phyloP scores from a whole-genome alignment of 2,329 filamentous ascomycete genomes.

The Diplodia seriata region DNA sequence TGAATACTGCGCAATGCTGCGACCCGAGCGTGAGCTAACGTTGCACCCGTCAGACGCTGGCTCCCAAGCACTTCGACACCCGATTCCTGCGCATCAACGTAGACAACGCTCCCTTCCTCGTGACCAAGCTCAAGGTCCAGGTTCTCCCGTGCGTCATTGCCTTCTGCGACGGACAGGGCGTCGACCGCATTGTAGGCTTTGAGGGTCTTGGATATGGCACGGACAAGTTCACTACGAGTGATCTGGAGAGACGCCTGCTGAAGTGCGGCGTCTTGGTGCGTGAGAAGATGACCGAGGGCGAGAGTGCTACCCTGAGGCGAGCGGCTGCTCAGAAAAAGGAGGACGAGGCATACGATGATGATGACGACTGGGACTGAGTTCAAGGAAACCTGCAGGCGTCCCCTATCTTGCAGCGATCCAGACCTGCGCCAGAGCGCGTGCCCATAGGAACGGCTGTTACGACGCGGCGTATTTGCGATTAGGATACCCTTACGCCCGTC shows the following conservation, averaged over 20 bases:
- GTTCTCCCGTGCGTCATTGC: slow-evolving; percentile 65
- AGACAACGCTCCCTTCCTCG: slow-evolving; percentile 65
- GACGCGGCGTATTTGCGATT: neutral
- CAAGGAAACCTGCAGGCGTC: neutral
- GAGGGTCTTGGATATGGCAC: slow-evolving; percentile 62
- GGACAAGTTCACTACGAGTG: slow-evolving; percentile 62
- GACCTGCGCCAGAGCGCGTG: neutral
- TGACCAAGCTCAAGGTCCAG: slow-evolving; percentile 64
- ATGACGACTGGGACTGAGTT: slow-evolving; percentile 61
- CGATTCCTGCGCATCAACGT: slow-evolving; percentile 65
- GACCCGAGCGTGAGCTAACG: slow-evolving; percentile 4
- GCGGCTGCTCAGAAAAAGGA: slow-evolving; percentile 40
- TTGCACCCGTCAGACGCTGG: slow-evolving; percentile 51
- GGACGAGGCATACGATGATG: slow-evolving; percentile 55
- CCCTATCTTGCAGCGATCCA: neutral
- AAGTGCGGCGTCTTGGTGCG: slow-evolving; percentile 59
- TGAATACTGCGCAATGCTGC: slow-evolving; percentile 34
- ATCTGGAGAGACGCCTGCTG: slow-evolving; percentile 61
- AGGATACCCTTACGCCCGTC: neutral
- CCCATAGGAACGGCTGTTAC: neutral
- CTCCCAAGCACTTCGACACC: slow-evolving; percentile 65
- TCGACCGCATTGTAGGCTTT: slow-evolving; percentile 65
- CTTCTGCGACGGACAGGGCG: slow-evolving; percentile 62
- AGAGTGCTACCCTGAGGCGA: slow-evolving; percentile 44
- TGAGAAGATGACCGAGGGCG: slow-evolving; percentile 58